Evolutionary conservation across 768 basidiomycete genomes (phyloP).

Genomic region (Lactifluus pinguis): DNA sequence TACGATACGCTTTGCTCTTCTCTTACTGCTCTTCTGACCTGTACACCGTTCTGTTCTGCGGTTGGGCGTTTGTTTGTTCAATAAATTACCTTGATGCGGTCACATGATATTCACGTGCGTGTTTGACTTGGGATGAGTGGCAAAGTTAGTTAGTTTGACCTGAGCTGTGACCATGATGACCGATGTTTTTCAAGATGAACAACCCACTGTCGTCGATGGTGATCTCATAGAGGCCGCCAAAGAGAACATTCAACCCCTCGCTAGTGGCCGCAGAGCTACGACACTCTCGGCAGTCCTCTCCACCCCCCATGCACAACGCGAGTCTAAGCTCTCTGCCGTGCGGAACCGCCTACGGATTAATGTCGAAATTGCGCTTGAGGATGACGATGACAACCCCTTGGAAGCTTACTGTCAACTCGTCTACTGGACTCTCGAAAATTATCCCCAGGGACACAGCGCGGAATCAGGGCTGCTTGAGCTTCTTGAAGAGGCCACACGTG

Average conservation of each 20-base stretch:
- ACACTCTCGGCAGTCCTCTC: slow-evolving; percentile 64
- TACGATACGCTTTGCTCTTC: slow-evolving; percentile 10
- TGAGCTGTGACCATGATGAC: not conserved
- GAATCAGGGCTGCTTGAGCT: slow-evolving; percentile 89
- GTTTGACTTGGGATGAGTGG: not conserved
- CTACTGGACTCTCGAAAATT: slow-evolving; percentile 89
- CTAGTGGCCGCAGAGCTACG: slow-evolving; percentile 69
- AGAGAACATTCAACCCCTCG: slow-evolving; percentile 80
- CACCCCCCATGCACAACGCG: slow-evolving; percentile 71
- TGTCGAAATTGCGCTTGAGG: slow-evolving; percentile 56
- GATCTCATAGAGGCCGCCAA: slow-evolving; percentile 78
- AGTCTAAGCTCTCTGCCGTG: slow-evolving; percentile 55
- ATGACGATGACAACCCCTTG: slow-evolving; percentile 72
- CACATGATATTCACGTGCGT: slow-evolving; percentile 17
- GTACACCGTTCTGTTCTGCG: not conserved
- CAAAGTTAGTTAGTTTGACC: no score
- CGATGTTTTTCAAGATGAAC: slow-evolving; percentile 34
- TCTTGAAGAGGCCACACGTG: slow-evolving; percentile 84
- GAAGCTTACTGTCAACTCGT: slow-evolving; percentile 84
- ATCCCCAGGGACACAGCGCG: slow-evolving; percentile 84
- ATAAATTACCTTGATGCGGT: not conserved
- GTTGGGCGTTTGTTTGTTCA: not conserved
- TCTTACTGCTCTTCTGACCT: not conserved
- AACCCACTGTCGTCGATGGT: slow-evolving; percentile 57
- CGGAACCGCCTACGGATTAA: slow-evolving; percentile 63